Evolutionary conservation across 306 rosid genomes (phyloP), one percentile per base, ranked within the genome.

Genomic region (Elaeagnus macrophylla): DNA sequence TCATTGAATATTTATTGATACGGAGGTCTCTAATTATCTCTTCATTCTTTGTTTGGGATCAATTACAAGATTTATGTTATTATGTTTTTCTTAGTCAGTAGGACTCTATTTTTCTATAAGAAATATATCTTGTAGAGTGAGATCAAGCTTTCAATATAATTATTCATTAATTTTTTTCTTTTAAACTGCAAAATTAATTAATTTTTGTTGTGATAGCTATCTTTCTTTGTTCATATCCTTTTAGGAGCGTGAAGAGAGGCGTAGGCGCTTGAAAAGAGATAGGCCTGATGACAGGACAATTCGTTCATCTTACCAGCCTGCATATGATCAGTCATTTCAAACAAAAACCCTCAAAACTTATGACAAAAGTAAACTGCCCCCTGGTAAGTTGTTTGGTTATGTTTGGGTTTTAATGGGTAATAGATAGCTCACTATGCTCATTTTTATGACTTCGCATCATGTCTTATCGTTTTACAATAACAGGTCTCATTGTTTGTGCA

Each of bases 211-310:
- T 9, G 9, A 5, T 57, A 17, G 6, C 7, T 54, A 6, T 72
- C 15, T 38, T 37, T 44, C 12, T 14, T 46, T 53, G 19, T 12
- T 36, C 67, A 38, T 39, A 57, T 64, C 70, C 18, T 66, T 52
- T 54, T 77, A 93, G 99, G 99, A 93, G 78, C 99, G 96, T 48
- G 99, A 93, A 61, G 99, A 93, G 74, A 82, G 99, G 70, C 86
- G 83, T 47, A 82, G 41, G 71, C 72, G 83, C 59, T 54, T 93
- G 75, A 87, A 84, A 79, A 78, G 95, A 68, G 96, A 84, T 10
- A 93, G 95, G 39, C 20, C 89, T n/a, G 87, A 87, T 77, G 99
- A 93, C 39, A 82, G 65, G 74, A 78, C 96, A 40, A 54, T 62
- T 50, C 80, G 75, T 67, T 70, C 50, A 49, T 75, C 88, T 61